Evolutionary conservation across 768 basidiomycete species (phyloP).

Genomic region (Kwoniella mangroviensis): DNA sequence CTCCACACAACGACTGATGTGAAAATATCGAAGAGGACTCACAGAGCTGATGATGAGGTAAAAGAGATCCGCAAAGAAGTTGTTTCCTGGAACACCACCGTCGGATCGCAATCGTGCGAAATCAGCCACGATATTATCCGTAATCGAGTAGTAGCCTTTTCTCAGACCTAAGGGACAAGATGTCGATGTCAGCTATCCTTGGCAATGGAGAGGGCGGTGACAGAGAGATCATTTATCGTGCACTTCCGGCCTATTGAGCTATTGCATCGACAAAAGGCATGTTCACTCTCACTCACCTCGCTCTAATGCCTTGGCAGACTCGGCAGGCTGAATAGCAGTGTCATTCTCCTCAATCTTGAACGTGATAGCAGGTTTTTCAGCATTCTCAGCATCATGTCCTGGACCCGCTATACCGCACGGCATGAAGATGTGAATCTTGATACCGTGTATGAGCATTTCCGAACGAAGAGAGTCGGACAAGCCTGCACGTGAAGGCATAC

Average conservation of each 20-base stretch:
- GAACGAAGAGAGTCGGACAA: conserved; percentile 81
- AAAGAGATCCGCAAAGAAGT: conserved; percentile 65
- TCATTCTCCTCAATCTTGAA: conserved; percentile 78
- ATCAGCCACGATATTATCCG: conserved; percentile 69
- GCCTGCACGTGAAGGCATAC: conserved; percentile 60
- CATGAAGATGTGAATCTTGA: conserved; percentile 78
- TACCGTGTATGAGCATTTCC: conserved; percentile 77
- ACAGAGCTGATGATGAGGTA: conserved; percentile 62
- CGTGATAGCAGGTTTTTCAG: conserved; percentile 74
- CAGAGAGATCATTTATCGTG: too few relatives aligned
- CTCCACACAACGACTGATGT: conserved; percentile 11
- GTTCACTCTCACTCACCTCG: conserved; percentile 61
- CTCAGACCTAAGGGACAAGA: conserved; percentile 65
- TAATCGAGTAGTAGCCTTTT: conserved; percentile 74
- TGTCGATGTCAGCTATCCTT: conserved; percentile 3
- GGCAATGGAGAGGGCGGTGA: neutral
- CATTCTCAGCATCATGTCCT: conserved; percentile 76
- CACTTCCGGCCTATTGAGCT: too few relatives aligned
- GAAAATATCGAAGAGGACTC: conserved; percentile 29
- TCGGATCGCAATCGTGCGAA: conserved; percentile 72
- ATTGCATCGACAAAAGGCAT: neutral
- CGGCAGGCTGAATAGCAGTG: conserved; percentile 67
- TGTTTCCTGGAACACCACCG: conserved; percentile 68
- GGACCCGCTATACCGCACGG: conserved; percentile 80
- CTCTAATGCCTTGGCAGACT: conserved; percentile 67